A percentile compares a stretch with the other conserved stretches of the same genome.
Conservation (phyloP, 2,329 filamentous ascomycete species). For the Aspergillus sclerotialis region DNA sequence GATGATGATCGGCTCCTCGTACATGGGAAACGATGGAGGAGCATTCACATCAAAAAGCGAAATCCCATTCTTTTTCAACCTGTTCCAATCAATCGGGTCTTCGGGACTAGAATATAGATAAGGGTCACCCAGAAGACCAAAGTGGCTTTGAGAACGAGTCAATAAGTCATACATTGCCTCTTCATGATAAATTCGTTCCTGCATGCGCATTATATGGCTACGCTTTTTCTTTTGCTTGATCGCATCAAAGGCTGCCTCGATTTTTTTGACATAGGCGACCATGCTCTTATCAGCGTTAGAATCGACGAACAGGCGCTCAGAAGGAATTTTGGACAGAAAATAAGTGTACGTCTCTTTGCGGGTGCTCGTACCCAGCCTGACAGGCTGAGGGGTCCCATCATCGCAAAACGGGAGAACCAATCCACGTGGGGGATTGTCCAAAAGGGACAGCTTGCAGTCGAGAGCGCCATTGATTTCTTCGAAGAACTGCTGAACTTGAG, state of each 20-base stretch:
- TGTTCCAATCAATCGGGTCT: constrained; percentile 11
- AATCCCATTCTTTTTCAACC: constrained; percentile 9
- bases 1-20: constrained; percentile 61
- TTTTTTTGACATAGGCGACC: constrained; percentile 36
- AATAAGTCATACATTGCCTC: constrained; percentile 50
- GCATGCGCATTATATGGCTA: constrained; percentile 43
- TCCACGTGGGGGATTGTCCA: constrained; percentile 44
- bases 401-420: constrained; percentile 58
- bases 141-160: constrained; percentile 60
- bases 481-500: constrained; percentile 60
- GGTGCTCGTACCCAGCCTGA: constrained; percentile 56
- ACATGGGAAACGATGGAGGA: constrained; percentile 42
- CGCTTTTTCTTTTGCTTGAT: constrained; percentile 45
- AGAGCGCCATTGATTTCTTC: constrained; percentile 54
- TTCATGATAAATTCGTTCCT: constrained; percentile 45
- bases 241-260: constrained; percentile 46
- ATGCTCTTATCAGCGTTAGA: neutral
- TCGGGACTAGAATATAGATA: constrained; percentile 1
- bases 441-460: constrained; percentile 51
- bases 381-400: constrained; percentile 56
- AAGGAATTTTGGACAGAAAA: constrained; percentile 29
- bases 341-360: constrained; percentile 38
- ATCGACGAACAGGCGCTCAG: constrained; percentile 6
- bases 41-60: constrained; percentile 41
- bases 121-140: constrained; percentile 51